These are phyloP conservation scores for Apiotrichum mycotoxinovorans DNA, from an alignment of 1,284 basidiomycete species.

Conservation along the genomic window DNA sequence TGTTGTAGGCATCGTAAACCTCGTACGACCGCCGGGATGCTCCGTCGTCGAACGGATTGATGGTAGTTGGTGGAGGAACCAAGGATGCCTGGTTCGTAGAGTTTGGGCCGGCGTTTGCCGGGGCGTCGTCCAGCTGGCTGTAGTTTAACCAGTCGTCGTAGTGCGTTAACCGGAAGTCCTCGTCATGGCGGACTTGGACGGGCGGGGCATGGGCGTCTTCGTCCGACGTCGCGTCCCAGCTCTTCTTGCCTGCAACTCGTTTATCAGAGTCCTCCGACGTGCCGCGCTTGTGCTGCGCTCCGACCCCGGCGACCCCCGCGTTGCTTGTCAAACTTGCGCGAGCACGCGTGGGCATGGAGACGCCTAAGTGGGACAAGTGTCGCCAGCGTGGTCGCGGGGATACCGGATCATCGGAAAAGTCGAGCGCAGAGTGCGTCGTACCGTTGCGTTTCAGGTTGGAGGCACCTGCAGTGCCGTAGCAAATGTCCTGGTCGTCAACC, in stretches of 20 bases:
- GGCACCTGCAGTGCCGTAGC: slow-evolving; percentile 3
- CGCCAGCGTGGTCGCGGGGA: background rate
- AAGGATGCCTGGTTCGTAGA: background rate
- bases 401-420: slow-evolving; percentile 18
- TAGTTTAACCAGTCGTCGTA: slow-evolving; percentile 17
- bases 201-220: slow-evolving; percentile 7
- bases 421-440: slow-evolving; percentile 14
- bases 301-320: background rate
- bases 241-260: background rate
- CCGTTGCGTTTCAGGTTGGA: slow-evolving; percentile 14
- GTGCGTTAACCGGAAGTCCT: slow-evolving; percentile 4
- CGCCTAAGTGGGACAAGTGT: background rate
- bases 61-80: background rate
- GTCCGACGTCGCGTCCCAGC: background rate
- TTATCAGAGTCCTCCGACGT: background rate
- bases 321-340: background rate
- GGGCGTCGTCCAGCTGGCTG: background rate
- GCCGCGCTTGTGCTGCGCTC: background rate
- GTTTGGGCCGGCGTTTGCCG: background rate
- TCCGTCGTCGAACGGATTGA: background rate
- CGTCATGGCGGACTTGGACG: background rate
- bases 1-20: slow-evolving; percentile 5
- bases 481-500: background rate
- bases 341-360: background rate
- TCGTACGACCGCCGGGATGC: background rate